Base-by-base conservation (phyloP, 208 protist species). In the Trypanosoma mega region DNA sequence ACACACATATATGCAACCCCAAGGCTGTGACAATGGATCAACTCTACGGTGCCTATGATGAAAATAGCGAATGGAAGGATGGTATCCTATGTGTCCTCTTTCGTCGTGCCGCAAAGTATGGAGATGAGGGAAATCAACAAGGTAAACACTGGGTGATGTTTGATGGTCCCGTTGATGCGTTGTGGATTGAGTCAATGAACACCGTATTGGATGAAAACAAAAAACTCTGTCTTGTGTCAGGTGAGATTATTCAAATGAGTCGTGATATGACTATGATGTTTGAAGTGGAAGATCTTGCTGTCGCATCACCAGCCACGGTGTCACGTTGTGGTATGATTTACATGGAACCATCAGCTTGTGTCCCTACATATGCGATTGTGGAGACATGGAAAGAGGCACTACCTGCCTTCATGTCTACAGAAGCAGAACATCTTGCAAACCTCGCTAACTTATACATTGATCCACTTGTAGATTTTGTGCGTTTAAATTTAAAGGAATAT, bases 281-380 rank as follows among this genome's bases (percentile, higher is more conserved):
- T 78, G 97, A 99, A 72, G 93, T 98, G 31, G 92, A 98, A 71
- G 96, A 99, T 68, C 77, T 99, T 11, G 87, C 92, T 20, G 94
- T 98, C 9, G 98, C 98, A 21, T 98, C 97, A 2, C 98, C 98
- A 3, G 98, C 98, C 30, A 99, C 98, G 14, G 98, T 99, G 12
- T 98, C 92, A 16, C 85, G 98, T 27, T 98, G 97, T 64, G 98
- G 97, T 71, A 99, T 99, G 97, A 96, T 99, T 51, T 99, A 98
- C 82, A 85, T 99, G 68, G 96, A 99, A 54, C 97, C 97, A 30
- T 68, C 69, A 29, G 95, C 82, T 62, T 97, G 89, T 62, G 82
- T 86, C 30, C 96, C 79, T 31, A 82, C 78, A 55, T 73, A 39
- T 4, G 80, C 80, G 14, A 76, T 77, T 44, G 80, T 92, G 36